phyloP scores from a whole-genome alignment of 345 rosid genomes.

The Eucalyptus albens region DNA sequence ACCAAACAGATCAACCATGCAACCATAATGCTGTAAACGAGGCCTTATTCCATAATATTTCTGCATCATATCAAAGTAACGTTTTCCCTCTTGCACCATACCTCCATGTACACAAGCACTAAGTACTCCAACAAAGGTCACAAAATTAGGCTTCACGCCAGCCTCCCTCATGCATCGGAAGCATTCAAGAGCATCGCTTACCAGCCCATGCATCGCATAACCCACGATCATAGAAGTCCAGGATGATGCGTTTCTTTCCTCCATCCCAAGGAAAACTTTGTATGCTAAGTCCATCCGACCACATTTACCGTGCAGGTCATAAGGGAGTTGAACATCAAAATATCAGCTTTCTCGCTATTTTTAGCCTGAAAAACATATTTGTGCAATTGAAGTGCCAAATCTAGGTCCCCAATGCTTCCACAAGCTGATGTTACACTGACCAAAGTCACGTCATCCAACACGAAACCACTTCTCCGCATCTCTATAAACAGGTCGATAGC shows the following conservation, averaged over 20 bases:
- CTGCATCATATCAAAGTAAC: slow-evolving; percentile 49
- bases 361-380: slow-evolving; percentile 52
- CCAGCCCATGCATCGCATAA: slow-evolving; percentile 55
- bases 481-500: slow-evolving; percentile 44
- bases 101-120: slow-evolving; percentile 90
- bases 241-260: slow-evolving; percentile 49
- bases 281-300: slow-evolving; percentile 73
- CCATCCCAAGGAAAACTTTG: slow-evolving; percentile 38
- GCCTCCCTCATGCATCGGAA: slow-evolving; percentile 46
- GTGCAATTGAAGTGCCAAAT: slow-evolving; percentile 63
- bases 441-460: slow-evolving; percentile 73
- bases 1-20: slow-evolving; percentile 71
- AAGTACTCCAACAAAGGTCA: slow-evolving; percentile 69
- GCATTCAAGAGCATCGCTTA: slow-evolving; percentile 38
- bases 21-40: slow-evolving; percentile 54
- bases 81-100: slow-evolving; percentile 51
- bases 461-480: slow-evolving; percentile 45
- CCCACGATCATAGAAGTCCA: slow-evolving; percentile 83
- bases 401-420: slow-evolving; percentile 58
- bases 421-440: slow-evolving; percentile 70
- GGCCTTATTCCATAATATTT: slow-evolving; percentile 36
- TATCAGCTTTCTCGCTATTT: slow-evolving; percentile 19
- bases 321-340: slow-evolving; percentile 66
- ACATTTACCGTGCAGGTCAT: slow-evolving; percentile 79
- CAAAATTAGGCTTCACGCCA: slow-evolving; percentile 47